Base-by-base conservation (phyloP, 2,329 filamentous ascomycete species). In the Ceratocystis ficicola region DNA sequence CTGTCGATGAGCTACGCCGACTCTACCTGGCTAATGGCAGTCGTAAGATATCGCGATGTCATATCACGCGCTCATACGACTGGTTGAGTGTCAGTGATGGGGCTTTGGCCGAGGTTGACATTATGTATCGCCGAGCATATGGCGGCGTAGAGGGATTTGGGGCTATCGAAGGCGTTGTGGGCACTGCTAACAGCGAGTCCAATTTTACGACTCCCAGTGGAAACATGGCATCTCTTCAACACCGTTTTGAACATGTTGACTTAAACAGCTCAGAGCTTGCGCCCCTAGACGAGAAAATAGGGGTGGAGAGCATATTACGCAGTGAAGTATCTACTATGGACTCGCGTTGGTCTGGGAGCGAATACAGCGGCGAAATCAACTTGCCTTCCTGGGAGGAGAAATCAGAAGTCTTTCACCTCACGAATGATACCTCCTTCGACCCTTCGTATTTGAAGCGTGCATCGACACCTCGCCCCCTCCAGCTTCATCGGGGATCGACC, bases 1-100 rank as follows among this genome's bases (percentile, higher is more conserved):
- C 84, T 32, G 82, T 87, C 61, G 83, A 86, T 72, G 83, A 85
- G 71, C 77, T 87, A 46, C 79, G 83, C 2, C 78, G 83, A 3
- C 78, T 84, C 28, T 79, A 86, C 17, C 76, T 87, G 12, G 77
- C 81, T 17, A 80, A 78, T 67, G 77, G 79, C 25, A 78, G 81
- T 1, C 73, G 74, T 7, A 77, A 77, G n/a, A 73, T 86, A 8
- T 74, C 75, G 1, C 80, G 80, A 67, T 75, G 77, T 3, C 78
- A 82, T 62, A 75, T 87, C 20, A 73, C 81, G 61, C 75, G 79
- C 10, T 80, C 78, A 1, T 87, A 86, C 68, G 78, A 80, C 68
- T 83, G 82, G 78, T 75, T 85, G n/a, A 77, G 77, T 17, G 76
- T 85, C 48, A 77, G 76, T 41, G 76, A 79, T 17, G 71, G 73